These are phyloP conservation scores for Pythium chondricola DNA, from an alignment of 352 stramenopile species.

Conservation along the genomic window DNA sequence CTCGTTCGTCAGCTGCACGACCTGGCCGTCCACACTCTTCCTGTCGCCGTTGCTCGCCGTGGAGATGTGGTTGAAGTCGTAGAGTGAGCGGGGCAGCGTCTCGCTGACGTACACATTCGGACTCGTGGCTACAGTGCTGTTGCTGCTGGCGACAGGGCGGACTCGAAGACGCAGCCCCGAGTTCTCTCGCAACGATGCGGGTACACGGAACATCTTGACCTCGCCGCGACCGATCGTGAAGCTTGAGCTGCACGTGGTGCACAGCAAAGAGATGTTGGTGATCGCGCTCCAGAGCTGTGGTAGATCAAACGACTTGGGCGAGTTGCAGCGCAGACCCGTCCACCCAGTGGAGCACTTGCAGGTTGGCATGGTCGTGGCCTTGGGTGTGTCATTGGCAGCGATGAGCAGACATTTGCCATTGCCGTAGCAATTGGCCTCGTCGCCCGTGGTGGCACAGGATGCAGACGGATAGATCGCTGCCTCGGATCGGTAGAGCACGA, in stretches of 20 bases:
- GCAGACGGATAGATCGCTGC: constrained; percentile 17
- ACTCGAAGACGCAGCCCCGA: constrained; percentile 33
- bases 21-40: not conserved
- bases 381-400: not conserved
- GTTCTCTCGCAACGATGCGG: constrained; percentile 47
- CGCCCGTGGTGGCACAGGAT: constrained; percentile 15
- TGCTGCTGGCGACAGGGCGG: not conserved
- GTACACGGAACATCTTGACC: constrained; percentile 60
- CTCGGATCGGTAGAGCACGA: constrained; percentile 27
- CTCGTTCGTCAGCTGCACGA: constrained; percentile 1
- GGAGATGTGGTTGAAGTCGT: constrained; percentile 70
- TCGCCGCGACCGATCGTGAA: constrained; percentile 44
- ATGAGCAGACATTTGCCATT: constrained; percentile 38
- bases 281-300: constrained; percentile 54
- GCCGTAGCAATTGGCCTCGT: constrained; percentile 34
- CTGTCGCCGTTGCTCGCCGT: constrained; percentile 13
- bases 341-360: constrained; percentile 62
- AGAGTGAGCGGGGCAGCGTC: constrained; percentile 56
- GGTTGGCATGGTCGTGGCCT: constrained; percentile 8
- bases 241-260: constrained; percentile 34
- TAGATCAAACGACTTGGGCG: constrained; percentile 44
- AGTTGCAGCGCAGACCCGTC: constrained; percentile 55
- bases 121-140: constrained; percentile 9
- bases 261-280: constrained; percentile 42
- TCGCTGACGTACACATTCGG: constrained; percentile 73